Base-by-base conservation (phyloP, 805 yeast species). In the Saccharomycopsis amapae region DNA sequence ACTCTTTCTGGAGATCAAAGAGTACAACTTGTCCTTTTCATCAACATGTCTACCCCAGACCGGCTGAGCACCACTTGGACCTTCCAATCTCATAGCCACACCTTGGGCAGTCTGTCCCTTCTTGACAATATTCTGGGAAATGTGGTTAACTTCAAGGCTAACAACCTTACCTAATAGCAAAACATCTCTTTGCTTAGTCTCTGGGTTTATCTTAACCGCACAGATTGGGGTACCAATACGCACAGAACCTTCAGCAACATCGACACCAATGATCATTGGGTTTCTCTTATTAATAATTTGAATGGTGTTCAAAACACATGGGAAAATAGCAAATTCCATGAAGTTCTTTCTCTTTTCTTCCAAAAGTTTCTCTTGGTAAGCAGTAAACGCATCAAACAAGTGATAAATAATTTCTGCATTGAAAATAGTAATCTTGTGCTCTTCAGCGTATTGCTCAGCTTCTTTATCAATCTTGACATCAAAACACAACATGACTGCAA, bases 211-310 rank as follows among this genome's bases (percentile, higher is more conserved):
- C 64, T 87, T 88, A 38, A 93, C 97, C 23, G 90, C 88, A 70
- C 95, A 83, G 50, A 93, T 86, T 52, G 99, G 98, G 4, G 98
- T 89, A 48, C 98, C 98, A 36, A 85, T 65, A 52, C 89, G 78
- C 36, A 93, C 75, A 39, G 83, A 72, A 59, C 99, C 99, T 62
- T 93, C 97, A 38, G 77, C 65, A 50, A 93, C 95, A 62, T 93
- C 99, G 49, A 93, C 97, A 79, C 99, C 99, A 61, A 93, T 85
- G 61, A 93, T 89, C 97, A 93, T 93, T 52, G 99, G 99, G 65
- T 89, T 87, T 69, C 98, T 85, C 72, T 90, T 90, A 80, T 93
- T 93, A 65, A 93, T 93, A 62, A 93, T 86, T 71, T 93, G 97
- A 55, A 93, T 66, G 15, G 97, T 93, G 67, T 86, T 85, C 69